Evolutionary conservation across 2,329 filamentous ascomycete genomes (phyloP), one percentile per base, ranked within the genome.

Genomic region (Myriosclerotinia curreyana): DNA sequence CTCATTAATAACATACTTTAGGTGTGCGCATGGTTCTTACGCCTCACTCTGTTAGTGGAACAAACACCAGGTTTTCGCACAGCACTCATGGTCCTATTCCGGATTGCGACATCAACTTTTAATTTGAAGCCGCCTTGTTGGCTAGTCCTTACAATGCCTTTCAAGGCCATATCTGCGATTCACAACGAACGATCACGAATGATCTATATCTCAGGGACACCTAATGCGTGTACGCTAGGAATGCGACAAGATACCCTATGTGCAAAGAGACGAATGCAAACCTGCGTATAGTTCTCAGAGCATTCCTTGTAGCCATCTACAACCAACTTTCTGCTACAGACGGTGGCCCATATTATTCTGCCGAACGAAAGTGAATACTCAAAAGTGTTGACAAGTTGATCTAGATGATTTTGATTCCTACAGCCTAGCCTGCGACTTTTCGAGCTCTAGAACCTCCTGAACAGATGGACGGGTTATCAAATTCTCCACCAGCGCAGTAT

Each of bases 401-500:
- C 28, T 31, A 31, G n/a, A 38, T 2, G 12, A 12, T 38, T 25
- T 22, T 12, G 6, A 53, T 22, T 14, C 3, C 51, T 25, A 38
- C 14, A 15, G 22, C 12, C 15, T 9, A n/a, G 12, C n/a, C n/a
- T 53, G 31, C 20, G 34, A 38, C 51, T 38, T 38, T 38, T 53
- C 51, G n/a, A 53, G 51, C 34, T 38, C n/a, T 7, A 53, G 8
- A 38, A 38, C 51, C n/a, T 38, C 38, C 34, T 38, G 20, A 25
- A 59, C 20, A 59, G 55, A 44, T 25, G 55, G 42, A 1, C 42
- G 55, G 28, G 52, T 51, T n/a, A 65, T 46, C 46, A 69, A 38
- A 20, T 67, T 65, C n/a, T 51, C 53, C 20, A 71, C 63, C 56
- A 71, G 63, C n/a, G 14, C 42, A 1, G 64, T 61, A 42, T 66